A percentile compares a stretch with the other conserved stretches of the same genome.
Evolutionary conservation across 2,329 filamentous ascomycete species (phyloP).

Genomic region (Xylaria multiplex): DNA sequence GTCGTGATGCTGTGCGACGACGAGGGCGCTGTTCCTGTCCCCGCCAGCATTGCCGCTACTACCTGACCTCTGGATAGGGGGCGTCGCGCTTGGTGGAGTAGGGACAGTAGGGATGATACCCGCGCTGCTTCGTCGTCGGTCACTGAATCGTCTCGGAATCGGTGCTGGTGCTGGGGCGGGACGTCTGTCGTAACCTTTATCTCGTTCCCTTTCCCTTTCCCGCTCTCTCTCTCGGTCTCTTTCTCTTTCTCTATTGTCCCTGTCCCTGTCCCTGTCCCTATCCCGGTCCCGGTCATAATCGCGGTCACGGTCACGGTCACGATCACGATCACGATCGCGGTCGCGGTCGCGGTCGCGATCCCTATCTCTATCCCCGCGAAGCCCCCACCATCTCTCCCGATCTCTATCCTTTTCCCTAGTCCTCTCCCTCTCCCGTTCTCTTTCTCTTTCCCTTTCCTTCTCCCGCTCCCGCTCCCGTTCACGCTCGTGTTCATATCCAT

Average conservation of each 20-base stretch:
- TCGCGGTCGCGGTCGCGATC: constrained; percentile 19
- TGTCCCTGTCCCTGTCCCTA: neutral
- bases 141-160: constrained; percentile 15
- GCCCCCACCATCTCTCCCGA: constrained; percentile 12
- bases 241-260: neutral
- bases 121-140: constrained; percentile 23
- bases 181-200: constrained; percentile 28
- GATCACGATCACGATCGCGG: neutral
- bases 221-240: neutral
- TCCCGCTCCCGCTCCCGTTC: constrained; percentile 7
- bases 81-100: neutral
- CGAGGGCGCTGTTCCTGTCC: constrained; percentile 19
- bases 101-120: neutral
- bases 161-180: constrained; percentile 9
- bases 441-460: constrained; percentile 5
- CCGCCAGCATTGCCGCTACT: neutral
- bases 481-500: constrained; percentile 22
- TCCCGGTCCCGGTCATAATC: constrained; percentile 13
- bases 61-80: neutral
- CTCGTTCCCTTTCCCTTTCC: constrained; percentile 7
- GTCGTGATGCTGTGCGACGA: constrained; percentile 29
- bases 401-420: constrained; percentile 23
- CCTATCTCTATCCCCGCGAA: constrained; percentile 14
- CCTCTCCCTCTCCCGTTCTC: constrained; percentile 12
- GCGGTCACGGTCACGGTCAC: constrained; percentile 13